These are phyloP conservation scores for Leccinum obscurum DNA, from an alignment of 768 basidiomycete genomes.

Conservation along the genomic window DNA sequence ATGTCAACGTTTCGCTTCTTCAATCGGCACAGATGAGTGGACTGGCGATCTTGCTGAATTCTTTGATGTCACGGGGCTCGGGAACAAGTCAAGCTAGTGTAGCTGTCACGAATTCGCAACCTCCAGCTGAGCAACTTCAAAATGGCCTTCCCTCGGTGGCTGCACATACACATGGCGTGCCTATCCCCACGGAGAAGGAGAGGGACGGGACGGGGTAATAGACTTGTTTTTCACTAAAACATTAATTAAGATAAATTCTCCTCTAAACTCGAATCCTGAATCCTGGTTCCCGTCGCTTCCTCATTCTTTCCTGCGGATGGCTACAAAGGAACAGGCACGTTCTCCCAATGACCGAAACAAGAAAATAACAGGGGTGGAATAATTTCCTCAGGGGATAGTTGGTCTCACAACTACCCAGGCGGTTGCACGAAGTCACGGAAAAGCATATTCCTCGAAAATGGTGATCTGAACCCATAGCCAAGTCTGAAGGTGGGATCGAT, in stretches of 20 bases:
- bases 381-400: no score
- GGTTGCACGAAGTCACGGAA: no score
- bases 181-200: slow-evolving; percentile 19
- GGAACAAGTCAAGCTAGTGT: slow-evolving; percentile 24
- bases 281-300: background rate
- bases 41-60: slow-evolving; percentile 68
- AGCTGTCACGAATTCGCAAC: slow-evolving; percentile 9
- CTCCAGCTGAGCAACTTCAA: slow-evolving; percentile 17
- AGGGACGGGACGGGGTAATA: slow-evolving; percentile 26
- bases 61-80: slow-evolving; percentile 54
- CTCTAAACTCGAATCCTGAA: background rate
- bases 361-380: background rate
- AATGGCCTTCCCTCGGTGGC: slow-evolving; percentile 16
- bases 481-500: no score
- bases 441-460: no score
- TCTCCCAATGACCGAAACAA: background rate
- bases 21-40: slow-evolving; percentile 79
- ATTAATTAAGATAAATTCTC: slow-evolving; percentile 12
- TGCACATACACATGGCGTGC: slow-evolving; percentile 3
- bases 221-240: slow-evolving; percentile 13
- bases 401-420: no score
- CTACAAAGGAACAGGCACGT: background rate
- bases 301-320: background rate
- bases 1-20: slow-evolving; percentile 75
- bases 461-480: no score